Evolutionary conservation across 2,329 filamentous ascomycete genomes (phyloP).

Genomic region (Chrysosporium keratinophilum): DNA sequence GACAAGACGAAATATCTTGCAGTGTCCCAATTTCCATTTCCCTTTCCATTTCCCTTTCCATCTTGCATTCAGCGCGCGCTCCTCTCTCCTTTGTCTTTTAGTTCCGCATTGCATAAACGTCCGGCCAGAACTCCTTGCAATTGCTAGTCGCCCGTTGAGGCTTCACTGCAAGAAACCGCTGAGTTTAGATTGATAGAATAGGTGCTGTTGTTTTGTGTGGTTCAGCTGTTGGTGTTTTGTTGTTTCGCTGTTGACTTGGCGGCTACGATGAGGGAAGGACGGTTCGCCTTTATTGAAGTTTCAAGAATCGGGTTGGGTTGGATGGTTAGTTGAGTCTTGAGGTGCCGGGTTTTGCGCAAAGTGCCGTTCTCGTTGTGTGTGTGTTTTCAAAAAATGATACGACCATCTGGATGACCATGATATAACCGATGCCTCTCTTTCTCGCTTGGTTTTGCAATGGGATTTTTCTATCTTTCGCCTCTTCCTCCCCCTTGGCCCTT

Average conservation of each 20-base stretch:
- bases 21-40: background rate
- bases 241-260: background rate
- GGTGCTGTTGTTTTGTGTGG: constrained; percentile 1
- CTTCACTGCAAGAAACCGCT: background rate
- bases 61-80: constrained; percentile 5
- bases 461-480: constrained; percentile 13
- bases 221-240: constrained; percentile 7
- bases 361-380: too few species aligned
- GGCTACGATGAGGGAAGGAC: background rate
- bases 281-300: background rate
- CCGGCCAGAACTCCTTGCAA: background rate
- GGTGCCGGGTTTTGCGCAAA: too few species aligned
- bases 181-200: constrained; percentile 12
- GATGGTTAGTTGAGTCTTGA: background rate
- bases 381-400: background rate
- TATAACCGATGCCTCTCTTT: constrained; percentile 23
- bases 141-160: background rate
- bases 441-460: constrained; percentile 21
- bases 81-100: background rate
- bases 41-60: background rate
- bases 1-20: background rate
- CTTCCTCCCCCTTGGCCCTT: constrained; percentile 4
- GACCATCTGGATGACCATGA: constrained; percentile 16
- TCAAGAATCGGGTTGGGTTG: background rate
- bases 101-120: background rate